These are phyloP conservation scores for Rhizopogon sp. DNA, from an alignment of 768 basidiomycete genomes.

Conservation along the genomic window DNA sequence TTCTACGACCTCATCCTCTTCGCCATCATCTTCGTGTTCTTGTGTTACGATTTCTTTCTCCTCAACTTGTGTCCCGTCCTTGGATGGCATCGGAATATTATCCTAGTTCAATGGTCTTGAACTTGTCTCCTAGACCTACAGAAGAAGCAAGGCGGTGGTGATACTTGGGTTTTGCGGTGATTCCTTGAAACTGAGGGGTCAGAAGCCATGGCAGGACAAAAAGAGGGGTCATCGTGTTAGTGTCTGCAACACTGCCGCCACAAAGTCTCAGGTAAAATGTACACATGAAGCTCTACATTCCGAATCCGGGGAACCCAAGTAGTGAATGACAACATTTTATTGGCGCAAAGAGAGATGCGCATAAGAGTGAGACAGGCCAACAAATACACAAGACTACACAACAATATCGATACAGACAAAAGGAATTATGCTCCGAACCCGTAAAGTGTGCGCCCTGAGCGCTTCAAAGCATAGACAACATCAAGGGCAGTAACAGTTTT, in stretches of 20 bases:
- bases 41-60: conserved; percentile 8
- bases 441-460: conserved; percentile 72
- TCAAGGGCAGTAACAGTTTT: conserved; percentile 85
- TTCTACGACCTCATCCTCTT: conserved; percentile 26
- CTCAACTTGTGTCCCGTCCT: conserved; percentile 11
- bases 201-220: too few relatives aligned
- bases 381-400: conserved; percentile 4
- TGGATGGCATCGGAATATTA: conserved; percentile 10
- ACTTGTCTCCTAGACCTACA: neutral
- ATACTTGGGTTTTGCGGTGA: too few relatives aligned
- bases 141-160: too few relatives aligned
- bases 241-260: too few relatives aligned
- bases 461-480: conserved; percentile 73
- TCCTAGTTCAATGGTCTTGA: neutral
- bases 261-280: too few relatives aligned
- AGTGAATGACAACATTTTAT: too few relatives aligned
- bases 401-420: conserved; percentile 1
- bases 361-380: neutral
- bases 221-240: too few relatives aligned
- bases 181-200: too few relatives aligned
- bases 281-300: too few relatives aligned
- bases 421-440: conserved; percentile 61
- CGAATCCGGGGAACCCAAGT: too few relatives aligned
- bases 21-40: conserved; percentile 26
- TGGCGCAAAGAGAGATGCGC: neutral